Percentiles rank a stretch among this genome's conserved stretches.
phyloP scores from a whole-genome alignment of 257 asterid genomes.

The Asclepias syriaca region DNA sequence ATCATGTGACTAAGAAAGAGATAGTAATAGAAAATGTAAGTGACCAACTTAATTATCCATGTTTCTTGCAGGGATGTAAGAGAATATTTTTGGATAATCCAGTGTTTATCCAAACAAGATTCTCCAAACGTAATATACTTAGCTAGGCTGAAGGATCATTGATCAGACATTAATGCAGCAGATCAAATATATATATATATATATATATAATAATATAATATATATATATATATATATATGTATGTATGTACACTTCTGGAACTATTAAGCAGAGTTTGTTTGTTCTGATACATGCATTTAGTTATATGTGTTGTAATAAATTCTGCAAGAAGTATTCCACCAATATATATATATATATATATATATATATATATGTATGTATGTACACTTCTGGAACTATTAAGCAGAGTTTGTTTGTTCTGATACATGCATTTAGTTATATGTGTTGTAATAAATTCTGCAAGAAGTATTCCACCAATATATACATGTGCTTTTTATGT shows the following conservation, averaged over 20 bases:
- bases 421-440: too few species aligned
- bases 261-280: neutral
- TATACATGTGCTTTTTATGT: too few species aligned
- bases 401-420: too few species aligned
- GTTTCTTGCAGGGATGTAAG: conserved; percentile 55
- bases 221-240: neutral
- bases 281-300: too few species aligned
- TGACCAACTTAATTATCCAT: neutral
- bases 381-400: conserved; percentile 5
- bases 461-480: too few species aligned
- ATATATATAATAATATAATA: conserved; percentile 1
- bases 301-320: too few species aligned
- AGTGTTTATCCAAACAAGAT: conserved; percentile 55
- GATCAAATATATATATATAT: conserved; percentile 10
- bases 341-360: too few species aligned
- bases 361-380: too few species aligned
- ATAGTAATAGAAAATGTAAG: too few species aligned
- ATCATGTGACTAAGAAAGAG: neutral
- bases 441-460: too few species aligned
- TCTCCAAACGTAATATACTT: conserved; percentile 42
- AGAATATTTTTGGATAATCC: conserved; percentile 69
- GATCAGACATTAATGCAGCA: conserved; percentile 15
- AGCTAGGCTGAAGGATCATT: conserved; percentile 58
- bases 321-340: too few species aligned
- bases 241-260: conserved; percentile 1